Conservation (phyloP, 805 yeast species). For the Lachancea cidri region DNA sequence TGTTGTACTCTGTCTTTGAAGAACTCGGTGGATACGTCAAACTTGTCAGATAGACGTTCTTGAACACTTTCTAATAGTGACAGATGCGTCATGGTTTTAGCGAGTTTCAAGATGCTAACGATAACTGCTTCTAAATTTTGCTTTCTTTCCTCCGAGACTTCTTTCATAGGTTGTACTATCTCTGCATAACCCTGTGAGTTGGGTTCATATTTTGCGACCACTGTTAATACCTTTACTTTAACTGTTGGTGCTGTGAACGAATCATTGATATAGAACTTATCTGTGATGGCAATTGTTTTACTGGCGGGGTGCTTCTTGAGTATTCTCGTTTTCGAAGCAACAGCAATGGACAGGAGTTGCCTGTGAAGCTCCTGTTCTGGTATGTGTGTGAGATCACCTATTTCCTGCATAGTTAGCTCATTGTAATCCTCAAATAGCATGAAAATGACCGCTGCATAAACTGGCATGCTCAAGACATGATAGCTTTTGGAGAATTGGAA, state of each 20-base stretch:
- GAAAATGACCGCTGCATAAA: slow-evolving; percentile 75
- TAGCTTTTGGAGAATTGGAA: slow-evolving; percentile 62
- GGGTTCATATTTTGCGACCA: slow-evolving; percentile 38
- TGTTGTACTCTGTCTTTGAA: slow-evolving; percentile 72
- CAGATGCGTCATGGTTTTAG: slow-evolving; percentile 56
- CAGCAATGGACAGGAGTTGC: slow-evolving; percentile 76
- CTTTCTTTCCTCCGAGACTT: slow-evolving; percentile 23
- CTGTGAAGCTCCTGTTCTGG: slow-evolving; percentile 70
- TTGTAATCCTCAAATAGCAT: slow-evolving; percentile 61
- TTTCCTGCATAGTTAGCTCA: slow-evolving; percentile 53
- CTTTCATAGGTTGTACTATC: slow-evolving; percentile 29
- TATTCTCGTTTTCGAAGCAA: slow-evolving; percentile 77
- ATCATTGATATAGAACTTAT: slow-evolving; percentile 62
- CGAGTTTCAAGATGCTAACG: slow-evolving; percentile 80
- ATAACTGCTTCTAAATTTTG: slow-evolving; percentile 74
- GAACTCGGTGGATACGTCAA: slow-evolving; percentile 60
- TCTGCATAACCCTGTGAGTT: slow-evolving; percentile 9
- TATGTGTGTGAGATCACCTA: slow-evolving; percentile 59
- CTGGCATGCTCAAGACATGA: slow-evolving; percentile 76
- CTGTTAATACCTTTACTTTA: slow-evolving; percentile 72
- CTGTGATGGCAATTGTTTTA: slow-evolving; percentile 58
- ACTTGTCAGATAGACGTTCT: slow-evolving; percentile 53
- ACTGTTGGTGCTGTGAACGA: slow-evolving; percentile 62
- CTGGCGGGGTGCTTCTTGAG: slow-evolving; percentile 70
- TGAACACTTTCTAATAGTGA: slow-evolving; percentile 63